Conservation (phyloP, 805 yeast species). For the Schwanniomyces yamadae region DNA sequence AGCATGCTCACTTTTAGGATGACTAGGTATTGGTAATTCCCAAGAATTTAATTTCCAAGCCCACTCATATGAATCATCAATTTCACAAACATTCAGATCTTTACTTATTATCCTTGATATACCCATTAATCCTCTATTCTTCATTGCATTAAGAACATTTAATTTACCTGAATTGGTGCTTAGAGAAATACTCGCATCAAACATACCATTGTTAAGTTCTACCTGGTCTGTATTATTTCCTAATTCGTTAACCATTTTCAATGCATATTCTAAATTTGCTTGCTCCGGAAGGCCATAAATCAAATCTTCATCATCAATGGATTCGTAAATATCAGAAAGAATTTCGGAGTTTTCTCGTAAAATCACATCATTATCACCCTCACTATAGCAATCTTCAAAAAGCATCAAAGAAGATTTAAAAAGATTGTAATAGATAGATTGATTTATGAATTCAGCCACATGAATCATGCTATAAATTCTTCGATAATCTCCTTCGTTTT, state of each 20-base stretch:
- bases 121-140: constrained; percentile 56
- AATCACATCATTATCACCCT: constrained; percentile 6
- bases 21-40: constrained; percentile 59
- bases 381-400: constrained; percentile 42
- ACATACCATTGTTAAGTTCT: constrained; percentile 54
- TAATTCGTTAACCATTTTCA: constrained; percentile 36
- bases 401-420: constrained; percentile 47
- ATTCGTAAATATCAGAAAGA: constrained; percentile 42
- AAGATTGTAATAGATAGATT: constrained; percentile 31
- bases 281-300: constrained; percentile 62
- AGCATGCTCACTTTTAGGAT: constrained; percentile 39
- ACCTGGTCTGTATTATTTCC: constrained; percentile 38
- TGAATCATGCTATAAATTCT: constrained; percentile 30
- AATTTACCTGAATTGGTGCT: constrained; percentile 5
- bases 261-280: constrained; percentile 52
- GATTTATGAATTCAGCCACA: constrained; percentile 20
- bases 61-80: constrained; percentile 49
- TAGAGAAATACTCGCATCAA: constrained; percentile 43
- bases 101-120: constrained; percentile 47
- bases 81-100: constrained; percentile 7
- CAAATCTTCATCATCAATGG: constrained; percentile 63
- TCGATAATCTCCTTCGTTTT: constrained; percentile 22
- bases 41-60: constrained; percentile 77
- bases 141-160: constrained; percentile 37
- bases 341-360: constrained; percentile 6